Conservation (phyloP, 1,139 yeast species). For the Ogataea hybrid region DNA sequence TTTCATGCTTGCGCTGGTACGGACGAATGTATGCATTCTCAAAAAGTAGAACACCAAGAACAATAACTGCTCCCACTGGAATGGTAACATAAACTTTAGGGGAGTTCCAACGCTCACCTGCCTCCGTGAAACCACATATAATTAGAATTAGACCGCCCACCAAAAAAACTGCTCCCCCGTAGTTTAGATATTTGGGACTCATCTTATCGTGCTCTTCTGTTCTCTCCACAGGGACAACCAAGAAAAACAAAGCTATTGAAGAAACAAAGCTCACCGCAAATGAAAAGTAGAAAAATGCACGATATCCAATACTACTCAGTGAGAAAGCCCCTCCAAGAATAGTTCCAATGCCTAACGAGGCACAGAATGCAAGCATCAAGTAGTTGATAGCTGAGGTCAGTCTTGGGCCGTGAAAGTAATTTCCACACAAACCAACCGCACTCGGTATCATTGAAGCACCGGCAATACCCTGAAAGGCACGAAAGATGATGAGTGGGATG, state of each 20-base stretch:
- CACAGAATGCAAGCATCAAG: constrained; percentile 29
- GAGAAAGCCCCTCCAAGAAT: constrained; percentile 39
- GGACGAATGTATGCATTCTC: constrained; percentile 15
- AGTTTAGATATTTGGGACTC: constrained; percentile 29
- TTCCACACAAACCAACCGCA: constrained; percentile 33
- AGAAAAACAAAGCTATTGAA: constrained; percentile 21
- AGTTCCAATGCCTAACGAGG: constrained; percentile 33
- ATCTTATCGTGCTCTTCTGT: constrained; percentile 20
- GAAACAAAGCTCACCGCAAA: constrained; percentile 25
- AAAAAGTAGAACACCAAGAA: constrained; percentile 22
- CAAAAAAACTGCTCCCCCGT: constrained; percentile 28
- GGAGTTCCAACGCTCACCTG: constrained; percentile 34
- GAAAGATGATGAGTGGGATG: constrained; percentile 34
- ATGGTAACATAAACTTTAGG: constrained; percentile 33
- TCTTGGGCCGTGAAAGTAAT: constrained; percentile 29
- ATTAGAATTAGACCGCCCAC: constrained; percentile 33
- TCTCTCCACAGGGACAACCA: constrained; percentile 27
- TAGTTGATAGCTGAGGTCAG: constrained; percentile 28
- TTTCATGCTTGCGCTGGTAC: constrained; percentile 12
- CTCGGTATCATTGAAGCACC: constrained; percentile 37
- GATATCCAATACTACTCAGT: constrained; percentile 32
- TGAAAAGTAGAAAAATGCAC: constrained; percentile 32
- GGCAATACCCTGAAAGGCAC: constrained; percentile 39
- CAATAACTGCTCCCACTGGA: constrained; percentile 29
- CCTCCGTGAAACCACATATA: constrained; percentile 36